These are phyloP conservation scores for Helminthosporium solani DNA, from an alignment of 2,329 filamentous ascomycete species.

Conservation along the genomic window DNA sequence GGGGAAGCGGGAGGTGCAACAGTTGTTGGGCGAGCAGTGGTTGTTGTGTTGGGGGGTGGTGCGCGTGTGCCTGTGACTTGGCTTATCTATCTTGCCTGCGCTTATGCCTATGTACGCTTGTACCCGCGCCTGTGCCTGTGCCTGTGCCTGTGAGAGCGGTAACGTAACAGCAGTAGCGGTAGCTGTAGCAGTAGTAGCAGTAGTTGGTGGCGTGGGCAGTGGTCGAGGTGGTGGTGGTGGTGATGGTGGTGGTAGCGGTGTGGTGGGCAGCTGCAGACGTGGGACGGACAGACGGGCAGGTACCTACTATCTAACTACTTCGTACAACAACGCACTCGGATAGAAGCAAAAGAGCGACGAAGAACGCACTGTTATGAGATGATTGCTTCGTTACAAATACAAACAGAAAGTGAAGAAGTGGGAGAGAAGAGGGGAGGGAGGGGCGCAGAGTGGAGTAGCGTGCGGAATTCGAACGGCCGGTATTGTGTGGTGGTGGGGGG, in stretches of 20 bases:
- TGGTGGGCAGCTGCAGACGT: conserved; percentile 8
- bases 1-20: too few species aligned
- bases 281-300: conserved; percentile 11
- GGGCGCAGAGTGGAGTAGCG: background rate
- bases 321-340: conserved; percentile 7
- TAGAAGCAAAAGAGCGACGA: background rate
- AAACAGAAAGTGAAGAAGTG: conserved; percentile 14
- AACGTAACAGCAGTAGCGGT: too few species aligned
- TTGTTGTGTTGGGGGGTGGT: background rate
- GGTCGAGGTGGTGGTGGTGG: conserved; percentile 10
- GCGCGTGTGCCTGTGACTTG: too few species aligned
- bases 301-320: too few species aligned
- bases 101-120: too few species aligned
- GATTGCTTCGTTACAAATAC: conserved; percentile 25
- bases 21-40: background rate
- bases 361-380: conserved; percentile 3
- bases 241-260: conserved; percentile 7
- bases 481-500: background rate
- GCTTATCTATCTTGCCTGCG: too few species aligned
- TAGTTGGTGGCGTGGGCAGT: background rate
- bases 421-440: conserved; percentile 1
- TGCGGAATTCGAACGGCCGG: background rate
- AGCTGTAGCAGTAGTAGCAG: background rate
- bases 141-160: too few species aligned
- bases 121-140: too few species aligned